Base-by-base conservation (phyloP, 768 basidiomycete species). In the Inosperma sp. region DNA sequence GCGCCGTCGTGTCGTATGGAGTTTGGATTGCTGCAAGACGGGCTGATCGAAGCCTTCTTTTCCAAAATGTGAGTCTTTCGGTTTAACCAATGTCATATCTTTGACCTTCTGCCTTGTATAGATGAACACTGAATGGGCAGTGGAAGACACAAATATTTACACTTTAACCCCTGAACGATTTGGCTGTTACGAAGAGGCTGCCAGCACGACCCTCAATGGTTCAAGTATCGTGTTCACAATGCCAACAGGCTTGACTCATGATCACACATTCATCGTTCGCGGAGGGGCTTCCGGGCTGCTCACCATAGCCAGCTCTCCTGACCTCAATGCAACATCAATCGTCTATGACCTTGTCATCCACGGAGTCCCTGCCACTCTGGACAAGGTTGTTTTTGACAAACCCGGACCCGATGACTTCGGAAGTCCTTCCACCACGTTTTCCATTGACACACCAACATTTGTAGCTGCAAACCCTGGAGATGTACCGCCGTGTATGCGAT, bases 241-340 rank as follows among this genome's bases (percentile, higher is more conserved):
- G 14, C 31, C 34, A 8, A 26, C 16, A 5, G 50, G 50, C 16
- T 29, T 12, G 23, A 17, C 31, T 2, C 56, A 51, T n/a, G 70
- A 73, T 26, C 75, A 76, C 57, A 62, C 63, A 4, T 54, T 80
- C 41, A 69, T 73, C 53, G 63, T 76, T 35, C 62, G 56, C 26
- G 76, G 76, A 26, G 65, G 61, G 17, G 72, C 72, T 3, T 64
- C 73, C 31, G 77, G 79, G 10, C 76, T 76, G 1, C 54, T 80
- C 49, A 51, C 68, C 36, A 55, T 81, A 42, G 64, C 72, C 1
- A 67, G 72, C 56, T 74, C 72, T 39, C 51, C 55, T 9, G 61
- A 65, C 6, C 51, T 62, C 3, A 66, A 68, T 17, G 56, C 66
- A 9, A 63, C 59, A 23, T 69, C 71, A 17, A 58, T 79, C 61